Evolutionary conservation across 2,329 filamentous ascomycete species (phyloP).

Genomic region (Rasamsonia emersonii): DNA sequence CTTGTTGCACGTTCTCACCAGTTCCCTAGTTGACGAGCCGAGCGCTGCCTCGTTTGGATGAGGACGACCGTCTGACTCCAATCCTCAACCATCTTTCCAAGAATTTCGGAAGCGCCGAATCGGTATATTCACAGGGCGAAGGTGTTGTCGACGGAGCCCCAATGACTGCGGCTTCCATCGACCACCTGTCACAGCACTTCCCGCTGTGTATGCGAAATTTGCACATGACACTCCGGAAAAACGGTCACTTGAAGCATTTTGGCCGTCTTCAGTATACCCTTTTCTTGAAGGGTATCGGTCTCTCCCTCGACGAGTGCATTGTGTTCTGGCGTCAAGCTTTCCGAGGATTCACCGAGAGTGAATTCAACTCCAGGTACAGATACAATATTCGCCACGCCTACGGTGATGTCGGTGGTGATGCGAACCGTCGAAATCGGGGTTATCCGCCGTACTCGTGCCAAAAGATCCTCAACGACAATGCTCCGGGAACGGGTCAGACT

Average conservation of each 20-base stretch:
- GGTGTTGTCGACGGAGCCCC: constrained; percentile 59
- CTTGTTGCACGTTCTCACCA: background rate
- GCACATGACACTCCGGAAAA: constrained; percentile 75
- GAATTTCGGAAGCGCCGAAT: constrained; percentile 88
- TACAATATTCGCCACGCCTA: constrained; percentile 96
- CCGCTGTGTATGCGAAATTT: constrained; percentile 91
- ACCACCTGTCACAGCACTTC: constrained; percentile 71
- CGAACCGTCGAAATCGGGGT: constrained; percentile 74
- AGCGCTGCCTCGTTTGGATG: constrained; percentile 82
- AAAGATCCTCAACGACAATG: constrained; percentile 83
- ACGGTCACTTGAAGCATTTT: constrained; percentile 86
- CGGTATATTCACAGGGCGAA: constrained; percentile 62
- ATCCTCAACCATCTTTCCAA: constrained; percentile 79
- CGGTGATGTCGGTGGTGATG: constrained; percentile 89
- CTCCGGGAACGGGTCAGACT: constrained; percentile 75
- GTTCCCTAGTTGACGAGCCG: constrained; percentile 77
- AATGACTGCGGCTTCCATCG: constrained; percentile 71
- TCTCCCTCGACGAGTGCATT: constrained; percentile 84
- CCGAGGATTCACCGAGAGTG: constrained; percentile 80
- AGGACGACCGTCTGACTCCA: constrained; percentile 81
- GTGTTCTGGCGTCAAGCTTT: constrained; percentile 86
- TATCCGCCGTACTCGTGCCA: constrained; percentile 92
- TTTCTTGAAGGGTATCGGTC: constrained; percentile 91
- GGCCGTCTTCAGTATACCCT: constrained; percentile 90
- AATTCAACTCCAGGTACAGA: constrained; percentile 93